Conservation (phyloP, 192 early-diverging fungal genomes). For the Funneliformis mosseae region DNA sequence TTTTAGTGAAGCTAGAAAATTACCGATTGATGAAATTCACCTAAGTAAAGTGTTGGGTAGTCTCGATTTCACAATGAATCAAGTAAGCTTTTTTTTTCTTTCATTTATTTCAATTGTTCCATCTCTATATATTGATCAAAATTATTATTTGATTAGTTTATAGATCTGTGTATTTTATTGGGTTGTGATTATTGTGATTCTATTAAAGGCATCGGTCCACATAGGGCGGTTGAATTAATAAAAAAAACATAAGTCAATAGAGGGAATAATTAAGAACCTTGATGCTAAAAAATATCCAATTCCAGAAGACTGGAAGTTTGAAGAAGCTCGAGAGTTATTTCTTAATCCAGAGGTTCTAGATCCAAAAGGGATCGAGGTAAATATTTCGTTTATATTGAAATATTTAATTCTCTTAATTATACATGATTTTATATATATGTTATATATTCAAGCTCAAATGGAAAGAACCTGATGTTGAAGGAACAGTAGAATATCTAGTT, state of each 20-base stretch:
- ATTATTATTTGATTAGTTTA: conserved; percentile 64
- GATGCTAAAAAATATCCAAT: conserved; percentile 80
- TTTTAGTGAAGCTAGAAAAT: conserved; percentile 84
- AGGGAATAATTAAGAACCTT: conserved; percentile 73
- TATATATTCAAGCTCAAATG: conserved; percentile 59
- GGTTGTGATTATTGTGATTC: conserved; percentile 98
- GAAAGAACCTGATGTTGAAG: conserved; percentile 78
- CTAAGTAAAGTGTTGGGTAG: conserved; percentile 82
- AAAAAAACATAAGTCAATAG: conserved; percentile 82
- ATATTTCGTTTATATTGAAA: not conserved
- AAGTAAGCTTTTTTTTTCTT: conserved; percentile 53
- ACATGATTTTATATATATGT: not conserved
- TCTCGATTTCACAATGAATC: conserved; percentile 68
- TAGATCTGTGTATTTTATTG: conserved; percentile 95
- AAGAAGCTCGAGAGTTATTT: conserved; percentile 89
- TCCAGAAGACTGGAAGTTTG: conserved; percentile 88
- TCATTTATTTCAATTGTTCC: not conserved
- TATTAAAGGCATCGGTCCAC: conserved; percentile 92
- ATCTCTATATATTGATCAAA: not conserved
- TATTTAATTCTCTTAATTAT: conserved; percentile 14
- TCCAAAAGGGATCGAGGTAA: conserved; percentile 69
- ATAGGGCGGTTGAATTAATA: conserved; percentile 80
- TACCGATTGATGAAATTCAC: conserved; percentile 89
- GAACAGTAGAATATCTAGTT: conserved; percentile 84
- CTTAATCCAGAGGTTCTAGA: conserved; percentile 76